Base-by-base conservation (phyloP, 768 basidiomycete species). In the Fibroporia radiculosa region DNA sequence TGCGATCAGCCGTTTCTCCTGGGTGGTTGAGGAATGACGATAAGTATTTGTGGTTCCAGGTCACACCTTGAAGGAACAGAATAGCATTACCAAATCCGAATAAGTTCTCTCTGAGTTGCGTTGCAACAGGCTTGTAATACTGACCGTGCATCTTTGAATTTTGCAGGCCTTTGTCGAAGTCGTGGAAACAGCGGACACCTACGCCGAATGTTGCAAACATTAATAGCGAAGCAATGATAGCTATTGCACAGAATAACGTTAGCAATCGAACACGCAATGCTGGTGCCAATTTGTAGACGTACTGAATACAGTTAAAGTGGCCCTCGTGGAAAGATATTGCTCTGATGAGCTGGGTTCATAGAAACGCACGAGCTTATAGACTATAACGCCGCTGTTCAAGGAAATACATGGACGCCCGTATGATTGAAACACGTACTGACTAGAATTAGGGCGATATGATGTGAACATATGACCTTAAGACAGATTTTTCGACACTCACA, bases 341-440 rank as follows among this genome's bases (percentile, higher is more conserved):
- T 31, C 52, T 36, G 62, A 51, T 6, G 83, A 78, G 3, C 56
- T 49, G 3, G 86, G 84, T 20, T 77, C 65, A 58, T 85, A 92
- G 67, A 91, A 86, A 18, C 89, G 80, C 48, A 82, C 77, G n/a
- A 92, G 73, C 57, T 92, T 92, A 62, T 83, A 92, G 40, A 91
- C 84, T 89, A 46, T 12, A 18, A 48, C 20, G 13, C 6, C 22
- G 35, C 27, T 3, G 34, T 27, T 14, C 4, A 1, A 7, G 29
- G 41, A 22, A 34, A 37, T 20, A 4, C 22, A 18, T 39, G 11
- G 25, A 6, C 12, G 23, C 26, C 16, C 24, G 13, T 25, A 42
- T 24, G 20, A n/a, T 12, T 10, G 2, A n/a, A 24, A n/a, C 5
- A 49, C 56, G 49, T 40, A 60, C 56, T 49, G 49, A 56, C 55